Base-by-base conservation (phyloP, 768 basidiomycete genomes). In the Daedaleopsis nitida region DNA sequence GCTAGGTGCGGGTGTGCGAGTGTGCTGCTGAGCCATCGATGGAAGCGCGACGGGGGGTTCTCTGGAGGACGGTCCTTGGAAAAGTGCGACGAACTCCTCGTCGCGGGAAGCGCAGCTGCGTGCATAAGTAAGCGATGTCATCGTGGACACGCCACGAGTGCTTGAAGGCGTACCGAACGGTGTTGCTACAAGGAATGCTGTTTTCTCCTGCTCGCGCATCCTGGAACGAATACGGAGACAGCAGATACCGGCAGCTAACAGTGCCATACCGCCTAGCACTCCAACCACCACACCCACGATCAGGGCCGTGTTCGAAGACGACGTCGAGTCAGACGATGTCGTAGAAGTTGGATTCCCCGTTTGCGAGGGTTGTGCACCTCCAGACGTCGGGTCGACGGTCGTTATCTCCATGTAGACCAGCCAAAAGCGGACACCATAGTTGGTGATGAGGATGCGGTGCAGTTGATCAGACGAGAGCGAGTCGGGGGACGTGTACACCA, bases 401-500 rank as follows among this genome's bases (percentile, higher is more conserved):
- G 45, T 58, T 37, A 45, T 53, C 17, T 62, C 52, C 43, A 62
- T 47, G 21, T 62, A 58, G 52, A 57, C 56, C 19, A 58, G 34
- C 56, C 56, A 62, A 32, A 62, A 58, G 35, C 52, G 19, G 11
- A 11, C 27, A 1, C 61, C 61, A 8, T 38, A 23, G 38, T 62
- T 58, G 23, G 56, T 57, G 10, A 62, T 52, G 12, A 52, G 48
- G 23, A 58, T 39, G 5, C 45, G 37, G 38, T 58, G 61, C 11
- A 48, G 52, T 4, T 23, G 5, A 23, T 23, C 37, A 6, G 45
- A 48, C 21, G 61, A 49, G 27, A 62, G 56, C 44, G 47, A 5
- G 23, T 19, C 14, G 27, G 27, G 27, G 9, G 60, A 62, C 3
- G 60, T 48, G 44, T 57, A 62, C 16, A 57, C 34, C 10, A 57